Evolutionary conservation across 768 basidiomycete genomes (phyloP).

Genomic region (Pulveroboletus frians): DNA sequence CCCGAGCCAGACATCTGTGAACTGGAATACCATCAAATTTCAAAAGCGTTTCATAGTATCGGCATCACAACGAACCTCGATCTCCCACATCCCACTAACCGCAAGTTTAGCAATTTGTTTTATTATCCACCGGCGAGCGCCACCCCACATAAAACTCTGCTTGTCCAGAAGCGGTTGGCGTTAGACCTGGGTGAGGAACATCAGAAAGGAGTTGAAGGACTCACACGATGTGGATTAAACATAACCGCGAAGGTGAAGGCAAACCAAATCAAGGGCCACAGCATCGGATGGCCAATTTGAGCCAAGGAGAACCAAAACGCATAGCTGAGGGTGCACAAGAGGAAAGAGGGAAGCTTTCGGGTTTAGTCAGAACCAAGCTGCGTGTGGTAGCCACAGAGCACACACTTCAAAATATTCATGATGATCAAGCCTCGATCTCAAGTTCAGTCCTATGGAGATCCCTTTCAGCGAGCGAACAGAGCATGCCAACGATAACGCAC

Average conservation of each 20-base stretch:
- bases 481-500: conserved; percentile 33
- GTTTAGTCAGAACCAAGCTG: conserved; percentile 1
- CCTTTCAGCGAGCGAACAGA: conserved; percentile 2
- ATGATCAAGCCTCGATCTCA: conserved; percentile 67
- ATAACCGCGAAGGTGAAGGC: conserved; percentile 52
- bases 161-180: conserved; percentile 32
- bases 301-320: conserved; percentile 84
- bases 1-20: conserved; percentile 90
- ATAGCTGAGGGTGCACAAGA: conserved; percentile 69
- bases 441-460: conserved; percentile 53
- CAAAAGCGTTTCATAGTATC: background rate
- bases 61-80: conserved; percentile 51
- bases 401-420: conserved; percentile 69
- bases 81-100: conserved; percentile 60
- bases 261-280: conserved; percentile 84
- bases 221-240: conserved; percentile 70
- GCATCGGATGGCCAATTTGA: conserved; percentile 60
- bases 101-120: conserved; percentile 58
- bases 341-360: conserved; percentile 67
- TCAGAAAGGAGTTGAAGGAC: background rate
- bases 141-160: conserved; percentile 36
- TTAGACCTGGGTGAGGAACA: background rate
- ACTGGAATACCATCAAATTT: conserved; percentile 37
- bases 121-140: conserved; percentile 72
- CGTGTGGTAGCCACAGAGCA: conserved; percentile 5